Conservation (phyloP, 1,139 yeast genomes). For the Scheffersomyces titani region DNA sequence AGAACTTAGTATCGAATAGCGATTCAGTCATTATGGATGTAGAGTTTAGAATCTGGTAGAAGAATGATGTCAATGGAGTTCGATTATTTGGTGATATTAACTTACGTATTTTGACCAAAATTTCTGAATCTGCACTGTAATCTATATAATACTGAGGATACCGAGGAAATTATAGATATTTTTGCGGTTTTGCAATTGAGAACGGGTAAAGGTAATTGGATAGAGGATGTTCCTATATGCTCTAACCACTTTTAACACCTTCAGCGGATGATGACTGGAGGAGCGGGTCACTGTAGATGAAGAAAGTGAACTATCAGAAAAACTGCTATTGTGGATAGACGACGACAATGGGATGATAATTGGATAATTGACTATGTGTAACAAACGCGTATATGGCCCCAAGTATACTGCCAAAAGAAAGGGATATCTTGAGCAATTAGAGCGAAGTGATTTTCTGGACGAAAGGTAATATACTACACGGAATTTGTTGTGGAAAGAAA, state of each 20-base stretch:
- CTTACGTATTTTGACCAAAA: not conserved
- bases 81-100: not conserved
- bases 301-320: not conserved
- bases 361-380: not conserved
- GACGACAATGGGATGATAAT: not conserved
- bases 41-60: not conserved
- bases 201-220: not conserved
- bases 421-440: not conserved
- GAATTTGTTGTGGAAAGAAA: not conserved
- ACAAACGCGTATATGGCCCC: not conserved
- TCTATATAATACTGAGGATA: not conserved
- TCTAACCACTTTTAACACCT: too few relatives aligned
- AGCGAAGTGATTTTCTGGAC: not conserved
- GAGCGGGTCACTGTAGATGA: not conserved
- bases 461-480: not conserved
- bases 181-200: not conserved
- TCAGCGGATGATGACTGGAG: not conserved
- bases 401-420: not conserved
- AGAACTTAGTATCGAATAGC: slow-evolving; percentile 40
- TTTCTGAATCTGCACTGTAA: not conserved
- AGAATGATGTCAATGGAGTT: not conserved
- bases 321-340: not conserved
- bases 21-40: slow-evolving; percentile 38
- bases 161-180: not conserved
- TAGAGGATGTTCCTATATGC: not conserved